These are phyloP conservation scores for Corynespora cassiicola DNA, from an alignment of 2,329 filamentous ascomycete genomes.

Conservation along the genomic window DNA sequence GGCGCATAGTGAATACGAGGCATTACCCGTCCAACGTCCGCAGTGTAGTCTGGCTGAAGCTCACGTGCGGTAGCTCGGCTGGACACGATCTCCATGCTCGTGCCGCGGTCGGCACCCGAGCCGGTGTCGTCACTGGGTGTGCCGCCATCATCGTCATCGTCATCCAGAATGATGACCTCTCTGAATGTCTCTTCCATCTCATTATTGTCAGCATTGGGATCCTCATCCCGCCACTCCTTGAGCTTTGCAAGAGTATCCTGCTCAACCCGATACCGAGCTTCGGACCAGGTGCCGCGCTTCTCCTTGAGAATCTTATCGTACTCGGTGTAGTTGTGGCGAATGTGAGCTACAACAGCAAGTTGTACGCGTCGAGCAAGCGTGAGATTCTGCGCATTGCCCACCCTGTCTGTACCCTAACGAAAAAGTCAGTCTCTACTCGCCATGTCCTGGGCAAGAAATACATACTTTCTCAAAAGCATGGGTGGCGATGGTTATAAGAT, in stretches of 20 bases:
- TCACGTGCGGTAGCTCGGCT: constrained; percentile 40
- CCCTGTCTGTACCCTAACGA: constrained; percentile 60
- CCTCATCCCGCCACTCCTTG: constrained; percentile 68
- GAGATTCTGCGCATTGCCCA: constrained; percentile 63
- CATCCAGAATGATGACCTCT: constrained; percentile 69
- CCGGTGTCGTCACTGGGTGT: constrained; percentile 36
- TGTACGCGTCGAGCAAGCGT: constrained; percentile 64
- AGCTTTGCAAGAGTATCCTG: constrained; percentile 62
- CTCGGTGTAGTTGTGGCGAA: constrained; percentile 67
- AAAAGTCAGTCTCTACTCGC: constrained; percentile 16
- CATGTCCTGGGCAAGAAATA: neutral
- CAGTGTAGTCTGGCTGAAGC: constrained; percentile 30
- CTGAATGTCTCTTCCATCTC: constrained; percentile 68
- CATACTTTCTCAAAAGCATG: constrained; percentile 66
- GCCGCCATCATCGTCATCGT: constrained; percentile 61
- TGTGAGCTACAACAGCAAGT: constrained; percentile 67
- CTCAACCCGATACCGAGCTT: constrained; percentile 63
- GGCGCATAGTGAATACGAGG: neutral
- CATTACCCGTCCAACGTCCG: neutral
- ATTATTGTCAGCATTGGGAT: constrained; percentile 54
- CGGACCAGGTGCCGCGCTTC: constrained; percentile 58
- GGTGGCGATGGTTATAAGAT: constrained; percentile 64
- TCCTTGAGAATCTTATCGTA: constrained; percentile 65
- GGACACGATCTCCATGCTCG: constrained; percentile 40
- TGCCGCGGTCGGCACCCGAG: constrained; percentile 30